Conservation (phyloP, 495 filamentous ascomycete genomes). For the Trichoderma orchidacearum region DNA sequence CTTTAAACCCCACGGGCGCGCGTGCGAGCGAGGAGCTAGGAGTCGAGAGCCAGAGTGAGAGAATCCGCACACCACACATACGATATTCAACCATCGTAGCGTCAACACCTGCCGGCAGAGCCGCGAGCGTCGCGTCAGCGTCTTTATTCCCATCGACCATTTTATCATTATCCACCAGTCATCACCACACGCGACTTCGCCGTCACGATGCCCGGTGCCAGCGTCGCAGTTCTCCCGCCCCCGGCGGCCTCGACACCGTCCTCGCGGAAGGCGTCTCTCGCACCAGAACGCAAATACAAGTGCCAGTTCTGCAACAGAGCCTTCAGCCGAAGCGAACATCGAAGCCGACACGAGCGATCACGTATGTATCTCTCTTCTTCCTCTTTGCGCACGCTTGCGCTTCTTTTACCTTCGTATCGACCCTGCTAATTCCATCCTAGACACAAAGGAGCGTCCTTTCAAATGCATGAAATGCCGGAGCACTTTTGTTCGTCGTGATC, state of each 20-base stretch:
- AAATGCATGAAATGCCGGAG: slow-evolving; percentile 96
- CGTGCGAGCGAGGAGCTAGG: slow-evolving; percentile 29
- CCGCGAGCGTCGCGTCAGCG: slow-evolving; percentile 14
- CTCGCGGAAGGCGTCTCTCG: slow-evolving; percentile 43
- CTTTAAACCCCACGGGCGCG: slow-evolving; percentile 47
- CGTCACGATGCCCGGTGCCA: slow-evolving; percentile 49
- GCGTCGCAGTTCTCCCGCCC: slow-evolving; percentile 44
- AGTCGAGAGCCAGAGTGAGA: slow-evolving; percentile 3
- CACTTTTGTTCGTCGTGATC: slow-evolving; percentile 94
- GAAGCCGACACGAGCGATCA: slow-evolving; percentile 91
- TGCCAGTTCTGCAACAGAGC: slow-evolving; percentile 97
- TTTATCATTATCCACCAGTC: slow-evolving; percentile 20
- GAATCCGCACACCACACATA: neutral
- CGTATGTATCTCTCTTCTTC: slow-evolving; percentile 53
- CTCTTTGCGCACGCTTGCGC: slow-evolving; percentile 8
- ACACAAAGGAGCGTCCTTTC: slow-evolving; percentile 88
- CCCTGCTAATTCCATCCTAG: slow-evolving; percentile 29
- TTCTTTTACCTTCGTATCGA: neutral
- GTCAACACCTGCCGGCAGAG: neutral
- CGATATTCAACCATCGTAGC: slow-evolving; percentile 5
- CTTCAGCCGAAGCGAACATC: slow-evolving; percentile 93
- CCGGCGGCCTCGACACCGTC: slow-evolving; percentile 46
- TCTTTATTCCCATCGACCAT: slow-evolving; percentile 8
- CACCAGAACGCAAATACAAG: slow-evolving; percentile 95
- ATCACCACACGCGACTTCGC: slow-evolving; percentile 18